phyloP scores from a whole-genome alignment of 2,329 filamentous ascomycete genomes.

The Lachnellula occidentalis region DNA sequence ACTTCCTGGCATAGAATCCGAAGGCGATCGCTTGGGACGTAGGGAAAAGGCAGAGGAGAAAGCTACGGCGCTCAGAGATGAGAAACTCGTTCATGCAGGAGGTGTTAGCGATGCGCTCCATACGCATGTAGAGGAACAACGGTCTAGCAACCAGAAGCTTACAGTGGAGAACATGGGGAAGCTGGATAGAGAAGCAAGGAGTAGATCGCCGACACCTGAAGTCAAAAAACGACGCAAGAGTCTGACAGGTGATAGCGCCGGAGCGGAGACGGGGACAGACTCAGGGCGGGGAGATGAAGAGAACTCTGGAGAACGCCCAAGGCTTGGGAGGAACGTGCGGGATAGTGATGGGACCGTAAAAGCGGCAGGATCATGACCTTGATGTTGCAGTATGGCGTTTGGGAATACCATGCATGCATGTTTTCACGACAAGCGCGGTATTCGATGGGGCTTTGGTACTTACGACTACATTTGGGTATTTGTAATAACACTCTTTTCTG shows the following conservation, averaged over 20 bases:
- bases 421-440: not conserved
- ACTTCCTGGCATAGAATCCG: slow-evolving; percentile 29
- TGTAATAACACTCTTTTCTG: too few relatives aligned
- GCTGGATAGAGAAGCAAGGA: slow-evolving; percentile 34
- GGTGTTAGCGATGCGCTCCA: slow-evolving; percentile 27
- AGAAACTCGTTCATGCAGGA: slow-evolving; percentile 41
- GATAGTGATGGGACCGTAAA: slow-evolving; percentile 4
- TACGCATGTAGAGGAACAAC: not conserved
- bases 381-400: not conserved
- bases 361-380: not conserved
- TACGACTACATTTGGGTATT: not conserved
- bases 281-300: not conserved
- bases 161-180: slow-evolving; percentile 51
- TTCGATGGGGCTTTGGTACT: not conserved
- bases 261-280: not conserved
- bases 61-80: slow-evolving; percentile 47
- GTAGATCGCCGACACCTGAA: not conserved
- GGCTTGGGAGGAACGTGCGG: slow-evolving; percentile 2
- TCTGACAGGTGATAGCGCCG: not conserved
- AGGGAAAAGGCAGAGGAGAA: slow-evolving; percentile 49
- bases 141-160: slow-evolving; percentile 37
- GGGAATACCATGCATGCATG: not conserved
- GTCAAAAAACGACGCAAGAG: slow-evolving; percentile 3
- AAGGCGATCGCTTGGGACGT: slow-evolving; percentile 40
- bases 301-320: not conserved